These are phyloP conservation scores for Multifurca ochricompacta DNA, from an alignment of 768 basidiomycete species.

Conservation along the genomic window DNA sequence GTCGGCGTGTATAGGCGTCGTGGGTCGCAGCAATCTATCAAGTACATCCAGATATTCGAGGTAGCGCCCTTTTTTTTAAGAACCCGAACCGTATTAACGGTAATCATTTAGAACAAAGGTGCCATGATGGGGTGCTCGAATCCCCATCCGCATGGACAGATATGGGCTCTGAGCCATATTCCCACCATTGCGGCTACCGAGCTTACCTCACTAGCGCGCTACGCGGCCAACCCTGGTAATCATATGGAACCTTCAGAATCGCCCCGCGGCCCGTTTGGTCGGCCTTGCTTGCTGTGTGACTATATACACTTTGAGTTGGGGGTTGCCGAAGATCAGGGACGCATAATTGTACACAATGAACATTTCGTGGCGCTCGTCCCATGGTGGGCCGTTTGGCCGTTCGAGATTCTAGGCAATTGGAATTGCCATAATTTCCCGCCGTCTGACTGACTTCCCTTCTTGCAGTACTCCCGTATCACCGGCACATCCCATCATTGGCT, in stretches of 20 bases:
- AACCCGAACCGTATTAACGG: not conserved
- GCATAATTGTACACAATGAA: constrained; percentile 63
- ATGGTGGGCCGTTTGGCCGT: constrained; percentile 97
- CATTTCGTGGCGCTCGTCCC: constrained; percentile 83
- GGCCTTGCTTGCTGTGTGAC: constrained; percentile 69
- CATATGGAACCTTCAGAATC: constrained; percentile 37
- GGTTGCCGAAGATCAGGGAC: constrained; percentile 36
- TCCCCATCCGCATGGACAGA: constrained; percentile 90
- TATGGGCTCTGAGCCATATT: constrained; percentile 70
- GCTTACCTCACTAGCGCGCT: constrained; percentile 45
- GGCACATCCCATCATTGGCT: constrained; percentile 68
- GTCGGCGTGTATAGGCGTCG: constrained; percentile 51
- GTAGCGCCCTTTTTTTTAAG: constrained; percentile 29
- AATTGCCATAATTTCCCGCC: not conserved
- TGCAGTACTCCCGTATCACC: constrained; percentile 64
- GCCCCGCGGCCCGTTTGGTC: constrained; percentile 48
- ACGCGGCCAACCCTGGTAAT: constrained; percentile 33
- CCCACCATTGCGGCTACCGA: constrained; percentile 68
- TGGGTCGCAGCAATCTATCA: constrained; percentile 56
- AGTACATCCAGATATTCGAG: constrained; percentile 88
- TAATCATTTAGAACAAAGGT: constrained; percentile 70
- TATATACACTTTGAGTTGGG: constrained; percentile 62
- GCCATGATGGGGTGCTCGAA: constrained; percentile 94
- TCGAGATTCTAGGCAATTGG: constrained; percentile 62
- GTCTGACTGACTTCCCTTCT: constrained; percentile 3